Evolutionary conservation across 495 filamentous ascomycete genomes (phyloP).

Genomic region (Zalerion maritima): DNA sequence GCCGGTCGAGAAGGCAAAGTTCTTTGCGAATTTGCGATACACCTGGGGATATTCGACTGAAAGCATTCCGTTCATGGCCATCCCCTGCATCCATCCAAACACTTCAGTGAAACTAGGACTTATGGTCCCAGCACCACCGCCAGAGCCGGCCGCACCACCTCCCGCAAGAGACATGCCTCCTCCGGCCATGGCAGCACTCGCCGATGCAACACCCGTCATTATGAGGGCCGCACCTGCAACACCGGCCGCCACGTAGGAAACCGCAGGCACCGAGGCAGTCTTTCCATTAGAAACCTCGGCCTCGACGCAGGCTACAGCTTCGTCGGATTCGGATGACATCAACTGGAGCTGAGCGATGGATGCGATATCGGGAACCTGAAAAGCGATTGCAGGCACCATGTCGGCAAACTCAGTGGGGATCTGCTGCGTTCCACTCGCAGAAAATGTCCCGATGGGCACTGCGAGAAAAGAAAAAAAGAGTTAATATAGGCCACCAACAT

Average conservation of each 20-base stretch:
- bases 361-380: conserved; percentile 79
- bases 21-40: conserved; percentile 76
- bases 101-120: conserved; percentile 82
- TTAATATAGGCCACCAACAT: neutral
- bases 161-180: conserved; percentile 22
- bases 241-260: conserved; percentile 73
- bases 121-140: conserved; percentile 47
- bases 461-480: conserved; percentile 3
- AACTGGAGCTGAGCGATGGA: conserved; percentile 72
- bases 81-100: conserved; percentile 79
- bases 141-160: conserved; percentile 22
- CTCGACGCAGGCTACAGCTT: conserved; percentile 67
- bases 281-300: conserved; percentile 79
- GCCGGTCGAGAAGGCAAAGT: conserved; percentile 86
- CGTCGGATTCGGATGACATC: conserved; percentile 39
- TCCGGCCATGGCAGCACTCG: conserved; percentile 42
- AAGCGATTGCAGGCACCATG: conserved; percentile 80
- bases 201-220: conserved; percentile 56
- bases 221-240: conserved; percentile 77
- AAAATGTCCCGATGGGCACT: conserved; percentile 65
- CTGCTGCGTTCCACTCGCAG: conserved; percentile 49
- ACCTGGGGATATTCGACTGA: conserved; percentile 74
- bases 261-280: conserved; percentile 53
- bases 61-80: conserved; percentile 93
- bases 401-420: conserved; percentile 57